Base-by-base conservation (phyloP, 768 basidiomycete genomes). In the Russula foetens region DNA sequence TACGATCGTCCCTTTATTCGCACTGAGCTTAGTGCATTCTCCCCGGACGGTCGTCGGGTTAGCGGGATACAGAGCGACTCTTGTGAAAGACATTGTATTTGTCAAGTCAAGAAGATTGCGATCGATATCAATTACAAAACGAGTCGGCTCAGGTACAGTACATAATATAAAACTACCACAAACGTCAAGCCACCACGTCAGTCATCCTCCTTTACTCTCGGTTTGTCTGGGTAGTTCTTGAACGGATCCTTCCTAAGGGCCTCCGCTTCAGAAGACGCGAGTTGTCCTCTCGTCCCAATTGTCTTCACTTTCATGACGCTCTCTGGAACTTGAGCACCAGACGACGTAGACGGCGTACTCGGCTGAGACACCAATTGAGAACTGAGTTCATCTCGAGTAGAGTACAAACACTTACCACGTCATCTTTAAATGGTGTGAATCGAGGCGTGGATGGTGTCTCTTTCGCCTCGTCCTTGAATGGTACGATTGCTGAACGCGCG, bases 211-310 rank as follows among this genome's bases (percentile, higher is more conserved):
- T 23, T 14, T 23, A 11, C 39, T 28, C 41, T 28, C n/a, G 62
- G 67, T 11, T 61, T 69, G 23, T 66, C 69, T 17, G 68, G 66
- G 71, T 91, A 90, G 68, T 92, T 91, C 76, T 88, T 90, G 69
- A 92, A 73, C 2, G 90, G 90, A 69, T 90, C 86, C 66, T 82
- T 88, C 61, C 89, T 77, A 59, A 92, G 69, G 2, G 87, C 88
- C 68, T 92, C 90, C 33, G 87, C 87, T 71, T 90, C 88, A 2
- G 85, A 82, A 31, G 77, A 72, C 41, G 78, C 71, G 24, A 70
- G 66, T 9, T 75, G 71, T 12, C 76, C 79, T 65, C 74, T 78
- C 19, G 51, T 48, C 17, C 54, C 72, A 63, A 59, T 77, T 74
- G 23, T 76, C 72, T 85, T 88, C 53, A 78, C 76, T 69, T 83